Percentiles rank a stretch among this genome's conserved stretches.
Evolutionary conservation across 371 early-diverging fungal genomes (phyloP).

Genomic region (Nosema muscidifuracis): DNA sequence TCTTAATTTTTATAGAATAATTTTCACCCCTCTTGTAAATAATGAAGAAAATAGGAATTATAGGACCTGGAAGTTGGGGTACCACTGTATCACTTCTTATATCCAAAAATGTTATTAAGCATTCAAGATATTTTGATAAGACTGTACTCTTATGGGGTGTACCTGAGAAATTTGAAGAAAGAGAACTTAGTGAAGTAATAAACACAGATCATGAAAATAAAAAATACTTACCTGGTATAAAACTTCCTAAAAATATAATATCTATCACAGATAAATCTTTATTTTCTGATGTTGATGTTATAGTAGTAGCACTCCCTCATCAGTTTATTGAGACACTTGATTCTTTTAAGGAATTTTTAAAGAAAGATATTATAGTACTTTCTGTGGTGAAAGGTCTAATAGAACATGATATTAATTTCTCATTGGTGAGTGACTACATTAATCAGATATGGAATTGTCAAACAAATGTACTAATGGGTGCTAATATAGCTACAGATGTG

Average conservation of each 20-base stretch:
- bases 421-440: conserved; percentile 77
- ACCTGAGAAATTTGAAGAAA: conserved; percentile 76
- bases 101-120: conserved; percentile 70
- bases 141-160: conserved; percentile 87
- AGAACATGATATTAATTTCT: conserved; percentile 66
- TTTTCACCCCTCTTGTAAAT: too few species aligned
- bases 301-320: conserved; percentile 90
- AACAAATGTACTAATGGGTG: conserved; percentile 81
- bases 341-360: conserved; percentile 70
- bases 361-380: conserved; percentile 72
- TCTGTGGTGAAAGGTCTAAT: conserved; percentile 73
- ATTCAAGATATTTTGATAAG: conserved; percentile 67
- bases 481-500: conserved; percentile 93
- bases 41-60: conserved; percentile 49
- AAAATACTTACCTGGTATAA: conserved; percentile 82
- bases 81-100: conserved; percentile 84
- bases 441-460: conserved; percentile 69
- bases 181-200: conserved; percentile 78
- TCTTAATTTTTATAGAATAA: too few species aligned
- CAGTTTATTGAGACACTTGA: conserved; percentile 70
- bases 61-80: conserved; percentile 66
- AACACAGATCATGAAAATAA: conserved; percentile 83
- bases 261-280: conserved; percentile 73
- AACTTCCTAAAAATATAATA: conserved; percentile 75
- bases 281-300: conserved; percentile 71